Percentiles rank a stretch among this genome's conserved stretches.
Evolutionary conservation across 1,284 basidiomycete genomes (phyloP).

Genomic region (Cryptococcus sp.): DNA sequence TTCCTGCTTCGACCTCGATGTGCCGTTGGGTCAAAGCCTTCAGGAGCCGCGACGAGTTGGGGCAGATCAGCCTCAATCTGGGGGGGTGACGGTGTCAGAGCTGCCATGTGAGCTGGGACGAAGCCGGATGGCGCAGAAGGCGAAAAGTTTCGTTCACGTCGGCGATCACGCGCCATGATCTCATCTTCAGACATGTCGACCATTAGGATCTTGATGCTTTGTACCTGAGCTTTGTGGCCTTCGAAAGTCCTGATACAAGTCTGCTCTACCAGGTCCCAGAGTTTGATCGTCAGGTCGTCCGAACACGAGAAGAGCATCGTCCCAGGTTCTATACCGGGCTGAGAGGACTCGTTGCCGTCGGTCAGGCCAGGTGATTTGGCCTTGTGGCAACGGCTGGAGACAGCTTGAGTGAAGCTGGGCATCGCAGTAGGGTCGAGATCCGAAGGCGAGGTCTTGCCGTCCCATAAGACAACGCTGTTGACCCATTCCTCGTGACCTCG

Average conservation of each 20-base stretch:
- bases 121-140: constrained; percentile 13
- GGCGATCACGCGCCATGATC: constrained; percentile 18
- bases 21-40: constrained; percentile 32
- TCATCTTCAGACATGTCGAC: constrained; percentile 56
- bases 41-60: constrained; percentile 14
- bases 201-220: constrained; percentile 79
- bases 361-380: constrained; percentile 14
- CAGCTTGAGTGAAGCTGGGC: constrained; percentile 47
- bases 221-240: constrained; percentile 94
- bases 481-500: constrained; percentile 97
- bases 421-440: constrained; percentile 52
- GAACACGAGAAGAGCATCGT: constrained; percentile 97
- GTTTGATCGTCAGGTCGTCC: constrained; percentile 88
- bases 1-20: constrained; percentile 19
- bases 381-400: constrained; percentile 13
- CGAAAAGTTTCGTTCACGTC: constrained; percentile 14
- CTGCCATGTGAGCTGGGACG: constrained; percentile 14
- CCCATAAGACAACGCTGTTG: constrained; percentile 92
- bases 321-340: constrained; percentile 65
- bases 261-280: constrained; percentile 86
- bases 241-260: constrained; percentile 81
- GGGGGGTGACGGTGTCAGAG: constrained; percentile 10
- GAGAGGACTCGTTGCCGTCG: constrained; percentile 20
- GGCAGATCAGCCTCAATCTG: constrained; percentile 2
- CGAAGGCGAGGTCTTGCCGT: constrained; percentile 60